Base-by-base conservation (phyloP, 768 basidiomycete genomes). In the Dacryopinax spathularia region DNA sequence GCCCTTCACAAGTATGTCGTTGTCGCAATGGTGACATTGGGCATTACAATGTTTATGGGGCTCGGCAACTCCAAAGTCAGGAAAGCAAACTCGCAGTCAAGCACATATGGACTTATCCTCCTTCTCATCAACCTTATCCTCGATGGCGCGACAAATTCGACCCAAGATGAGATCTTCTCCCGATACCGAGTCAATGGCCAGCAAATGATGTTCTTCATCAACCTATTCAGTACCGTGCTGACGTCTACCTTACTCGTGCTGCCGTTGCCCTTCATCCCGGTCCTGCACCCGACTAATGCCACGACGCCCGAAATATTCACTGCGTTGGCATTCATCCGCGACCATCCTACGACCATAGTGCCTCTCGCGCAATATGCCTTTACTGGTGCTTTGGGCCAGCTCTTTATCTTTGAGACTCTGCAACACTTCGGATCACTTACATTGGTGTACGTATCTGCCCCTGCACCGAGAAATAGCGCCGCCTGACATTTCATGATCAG, bases 201-300 rank as follows among this genome's bases (percentile, higher is more conserved):
- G 74, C 96, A 99, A 72, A 97, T 99, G 94, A 98, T 99, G 96
- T 86, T 98, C 73, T 95, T 85, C 84, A 95, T 99, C 75, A 95
- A 93, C 72, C 68, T 88, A 29, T 87, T 94, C 77, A 87, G 88
- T 75, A 89, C 92, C 2, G 65, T 86, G 35, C 72, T 91, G 63
- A 86, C 89, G 22, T 77, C 81, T 1, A 71, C 84, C 12, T 84
- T 96, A 29, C 81, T 86, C 29, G 72, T 87, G 6, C 79, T 91
- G 59, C 91, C 86, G 2, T 78, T 91, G 31, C 91, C 86, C 1
- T 81, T 85, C 68, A 89, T 93, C 62, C 88, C 92, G 18, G 84
- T 93, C 37, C 79, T 90, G 48, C 87, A 89, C 70, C 89, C 89
- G 0, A 80, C 83, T 15, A 73, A 77, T 3, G 79, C 79, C 43